Conservation (phyloP, 164 flowering plant species). For the Buxus sempervirens region DNA sequence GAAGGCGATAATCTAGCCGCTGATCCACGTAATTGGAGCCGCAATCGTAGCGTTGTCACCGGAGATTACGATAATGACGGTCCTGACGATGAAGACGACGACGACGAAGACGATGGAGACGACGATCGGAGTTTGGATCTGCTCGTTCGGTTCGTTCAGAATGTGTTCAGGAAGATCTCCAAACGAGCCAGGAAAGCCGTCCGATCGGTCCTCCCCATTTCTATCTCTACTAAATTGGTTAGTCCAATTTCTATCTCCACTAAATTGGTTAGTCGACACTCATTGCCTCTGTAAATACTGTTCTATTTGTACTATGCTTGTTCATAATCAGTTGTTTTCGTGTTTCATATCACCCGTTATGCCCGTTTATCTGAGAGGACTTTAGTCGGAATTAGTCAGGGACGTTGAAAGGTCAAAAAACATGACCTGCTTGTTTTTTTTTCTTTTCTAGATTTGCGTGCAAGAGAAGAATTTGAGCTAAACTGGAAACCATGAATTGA, state of each 20-base stretch:
- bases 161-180: constrained; percentile 72
- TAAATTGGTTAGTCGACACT: constrained; percentile 43
- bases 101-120: no score
- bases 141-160: constrained; percentile 63
- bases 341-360: not conserved
- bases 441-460: not conserved
- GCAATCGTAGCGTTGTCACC: constrained; percentile 3
- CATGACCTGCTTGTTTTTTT: not conserved
- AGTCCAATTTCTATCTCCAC: constrained; percentile 62
- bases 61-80: constrained; percentile 36
- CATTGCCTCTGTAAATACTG: not conserved
- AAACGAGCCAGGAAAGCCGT: constrained; percentile 70
- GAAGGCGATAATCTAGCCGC: constrained; percentile 26
- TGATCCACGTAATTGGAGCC: constrained; percentile 39
- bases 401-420: no score
- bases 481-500: not conserved
- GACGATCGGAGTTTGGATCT: constrained; percentile 88
- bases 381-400: no score
- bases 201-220: constrained; percentile 67
- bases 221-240: constrained; percentile 61
- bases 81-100: constrained; percentile 55
- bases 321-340: not conserved
- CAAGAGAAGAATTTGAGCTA: not conserved
- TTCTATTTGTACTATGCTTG: not conserved
- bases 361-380: no score